Conservation (phyloP, 2,329 filamentous ascomycete genomes). For the Microsporum ferrugineum region DNA sequence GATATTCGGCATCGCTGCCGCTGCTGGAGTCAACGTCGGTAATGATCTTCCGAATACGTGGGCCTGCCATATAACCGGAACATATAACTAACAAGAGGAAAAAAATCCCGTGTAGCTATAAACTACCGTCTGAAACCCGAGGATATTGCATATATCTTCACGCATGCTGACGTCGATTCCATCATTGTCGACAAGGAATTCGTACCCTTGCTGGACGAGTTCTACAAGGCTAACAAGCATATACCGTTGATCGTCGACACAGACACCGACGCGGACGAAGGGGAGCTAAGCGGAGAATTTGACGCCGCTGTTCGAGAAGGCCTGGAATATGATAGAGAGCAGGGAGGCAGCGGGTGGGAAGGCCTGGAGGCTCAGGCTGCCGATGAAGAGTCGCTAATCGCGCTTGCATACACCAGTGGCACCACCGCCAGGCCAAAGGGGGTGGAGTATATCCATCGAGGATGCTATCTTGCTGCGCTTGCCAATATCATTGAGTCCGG, state of each 20-base stretch:
- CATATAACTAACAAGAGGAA: not conserved
- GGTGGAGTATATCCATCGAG: slow-evolving; percentile 81
- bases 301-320: slow-evolving; percentile 76
- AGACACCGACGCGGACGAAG: slow-evolving; percentile 68
- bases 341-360: slow-evolving; percentile 61
- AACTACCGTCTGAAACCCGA: slow-evolving; percentile 69
- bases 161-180: slow-evolving; percentile 71
- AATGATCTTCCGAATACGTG: slow-evolving; percentile 4
- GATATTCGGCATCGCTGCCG: slow-evolving; percentile 76
- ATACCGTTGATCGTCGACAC: slow-evolving; percentile 68
- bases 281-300: slow-evolving; percentile 65
- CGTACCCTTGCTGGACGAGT: slow-evolving; percentile 55
- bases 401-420: slow-evolving; percentile 86
- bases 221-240: slow-evolving; percentile 47
- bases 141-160: slow-evolving; percentile 84
- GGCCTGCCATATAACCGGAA: not conserved
- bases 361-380: slow-evolving; percentile 58
- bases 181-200: slow-evolving; percentile 85
- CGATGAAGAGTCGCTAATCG: slow-evolving; percentile 70
- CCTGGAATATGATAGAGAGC: slow-evolving; percentile 55
- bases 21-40: slow-evolving; percentile 65
- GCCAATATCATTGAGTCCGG: slow-evolving; percentile 83
- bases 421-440: slow-evolving; percentile 89
- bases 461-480: slow-evolving; percentile 71
- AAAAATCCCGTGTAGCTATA: slow-evolving; percentile 34